Evolutionary conservation across 495 filamentous ascomycete genomes (phyloP).

Genomic region (Letharia lupina): DNA sequence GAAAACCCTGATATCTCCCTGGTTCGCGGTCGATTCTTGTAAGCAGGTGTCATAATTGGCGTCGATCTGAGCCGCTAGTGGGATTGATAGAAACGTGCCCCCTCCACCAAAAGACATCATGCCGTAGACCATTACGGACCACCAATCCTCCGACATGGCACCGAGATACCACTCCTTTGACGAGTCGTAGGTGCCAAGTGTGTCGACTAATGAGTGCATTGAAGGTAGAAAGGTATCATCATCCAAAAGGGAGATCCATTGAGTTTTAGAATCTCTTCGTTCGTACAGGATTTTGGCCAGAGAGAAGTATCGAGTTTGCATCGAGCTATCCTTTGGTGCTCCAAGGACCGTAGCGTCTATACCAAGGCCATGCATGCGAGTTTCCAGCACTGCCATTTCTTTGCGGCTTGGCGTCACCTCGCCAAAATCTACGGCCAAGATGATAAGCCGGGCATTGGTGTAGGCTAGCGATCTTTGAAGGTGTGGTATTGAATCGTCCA

Average conservation of each 20-base stretch:
- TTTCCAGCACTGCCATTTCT: slow-evolving; percentile 23
- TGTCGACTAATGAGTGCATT: slow-evolving; percentile 40
- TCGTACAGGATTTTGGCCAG: slow-evolving; percentile 45
- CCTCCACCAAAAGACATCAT: slow-evolving; percentile 53
- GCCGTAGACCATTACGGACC: slow-evolving; percentile 42
- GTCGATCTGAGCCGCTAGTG: slow-evolving; percentile 37
- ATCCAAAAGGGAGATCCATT: slow-evolving; percentile 58
- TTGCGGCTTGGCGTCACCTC: background rate
- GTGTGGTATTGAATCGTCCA: slow-evolving; percentile 47
- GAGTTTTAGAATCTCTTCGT: slow-evolving; percentile 37
- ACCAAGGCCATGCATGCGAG: slow-evolving; percentile 35
- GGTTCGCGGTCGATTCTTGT: slow-evolving; percentile 19
- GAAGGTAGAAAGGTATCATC: slow-evolving; percentile 62
- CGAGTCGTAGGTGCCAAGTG: slow-evolving; percentile 41
- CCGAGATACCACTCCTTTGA: slow-evolving; percentile 46
- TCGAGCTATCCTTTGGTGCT: slow-evolving; percentile 37
- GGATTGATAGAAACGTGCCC: slow-evolving; percentile 49
- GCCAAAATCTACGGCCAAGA: slow-evolving; percentile 43
- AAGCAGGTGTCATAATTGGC: slow-evolving; percentile 33
- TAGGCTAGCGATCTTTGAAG: slow-evolving; percentile 55
- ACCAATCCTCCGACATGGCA: slow-evolving; percentile 44
- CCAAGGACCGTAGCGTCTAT: slow-evolving; percentile 46
- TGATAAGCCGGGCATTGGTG: slow-evolving; percentile 47
- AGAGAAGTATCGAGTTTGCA: slow-evolving; percentile 51
- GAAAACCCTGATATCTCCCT: slow-evolving; percentile 22